Evolutionary conservation across 2,329 filamentous ascomycete species (phyloP).

Genomic region (Claviceps digitariae): DNA sequence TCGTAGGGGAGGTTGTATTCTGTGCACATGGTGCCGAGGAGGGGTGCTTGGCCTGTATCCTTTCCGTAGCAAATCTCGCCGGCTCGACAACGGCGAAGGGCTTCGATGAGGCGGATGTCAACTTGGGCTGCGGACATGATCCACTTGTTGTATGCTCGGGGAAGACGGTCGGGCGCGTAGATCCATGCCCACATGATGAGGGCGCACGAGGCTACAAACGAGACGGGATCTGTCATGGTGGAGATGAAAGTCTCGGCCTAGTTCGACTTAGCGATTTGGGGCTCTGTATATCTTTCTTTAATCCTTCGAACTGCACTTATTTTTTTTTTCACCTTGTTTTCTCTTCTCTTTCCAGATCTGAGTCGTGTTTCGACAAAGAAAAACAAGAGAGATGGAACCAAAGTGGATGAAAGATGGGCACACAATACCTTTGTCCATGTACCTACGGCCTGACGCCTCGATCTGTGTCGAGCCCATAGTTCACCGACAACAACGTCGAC

Average conservation of each 20-base stretch:
- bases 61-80: conserved; percentile 57
- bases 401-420: no score
- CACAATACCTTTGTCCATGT: conserved; percentile 32
- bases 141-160: conserved; percentile 66
- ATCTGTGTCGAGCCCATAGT: conserved; percentile 42
- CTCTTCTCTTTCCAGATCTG: no score
- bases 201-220: conserved; percentile 60
- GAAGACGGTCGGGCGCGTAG: conserved; percentile 58
- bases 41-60: conserved; percentile 54
- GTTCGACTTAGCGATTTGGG: neutral
- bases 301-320: no score
- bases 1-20: conserved; percentile 55
- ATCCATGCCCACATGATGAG: conserved; percentile 87
- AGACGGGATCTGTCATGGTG: conserved; percentile 42
- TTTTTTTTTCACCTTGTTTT: no score
- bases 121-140: conserved; percentile 65
- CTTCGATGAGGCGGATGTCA: conserved; percentile 60
- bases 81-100: conserved; percentile 51
- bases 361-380: neutral
- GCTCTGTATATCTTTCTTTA: neutral
- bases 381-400: neutral
- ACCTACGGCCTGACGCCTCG: conserved; percentile 28
- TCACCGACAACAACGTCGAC: conserved; percentile 56
- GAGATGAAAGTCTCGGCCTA: conserved; percentile 22
- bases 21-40: conserved; percentile 58